Evolutionary conservation across 2,329 filamentous ascomycete genomes (phyloP).

Genomic region (Colletotrichum orchidophilum): DNA sequence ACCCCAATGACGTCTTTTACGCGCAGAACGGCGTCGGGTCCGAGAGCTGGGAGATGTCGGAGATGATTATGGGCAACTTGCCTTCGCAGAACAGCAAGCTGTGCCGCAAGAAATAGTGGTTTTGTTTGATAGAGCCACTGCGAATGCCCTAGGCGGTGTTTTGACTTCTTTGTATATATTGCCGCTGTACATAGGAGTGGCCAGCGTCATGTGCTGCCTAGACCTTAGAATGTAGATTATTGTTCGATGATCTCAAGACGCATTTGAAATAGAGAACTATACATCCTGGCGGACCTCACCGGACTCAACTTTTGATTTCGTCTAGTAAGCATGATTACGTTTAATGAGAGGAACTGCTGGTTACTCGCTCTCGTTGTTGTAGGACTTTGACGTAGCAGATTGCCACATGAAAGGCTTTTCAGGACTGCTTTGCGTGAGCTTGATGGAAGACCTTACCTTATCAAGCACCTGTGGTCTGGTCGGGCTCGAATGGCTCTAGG

Average conservation of each 20-base stretch:
- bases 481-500: too few relatives aligned
- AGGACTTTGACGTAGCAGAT: not conserved
- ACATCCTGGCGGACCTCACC: not conserved
- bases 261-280: not conserved
- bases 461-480: too few relatives aligned
- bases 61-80: constrained; percentile 33
- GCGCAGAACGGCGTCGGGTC: constrained; percentile 33
- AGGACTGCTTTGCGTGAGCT: too few relatives aligned
- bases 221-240: not conserved
- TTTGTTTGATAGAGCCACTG: not conserved
- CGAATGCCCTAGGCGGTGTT: not conserved
- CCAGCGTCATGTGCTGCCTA: not conserved
- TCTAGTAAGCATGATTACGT: not conserved
- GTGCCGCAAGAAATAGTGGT: constrained; percentile 26
- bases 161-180: constrained; percentile 25
- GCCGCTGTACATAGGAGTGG: constrained; percentile 7
- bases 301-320: not conserved
- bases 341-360: too few relatives aligned
- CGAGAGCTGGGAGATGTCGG: constrained; percentile 34
- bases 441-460: too few relatives aligned
- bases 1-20: constrained; percentile 35
- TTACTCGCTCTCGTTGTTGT: too few relatives aligned
- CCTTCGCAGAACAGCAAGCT: constrained; percentile 37
- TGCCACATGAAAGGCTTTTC: not conserved
- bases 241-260: constrained; percentile 10